Evolutionary conservation across 2,329 filamentous ascomycete species (phyloP), one percentile per base, ranked within the genome.

Genomic region (Ophiosphaerella herpotricha): DNA sequence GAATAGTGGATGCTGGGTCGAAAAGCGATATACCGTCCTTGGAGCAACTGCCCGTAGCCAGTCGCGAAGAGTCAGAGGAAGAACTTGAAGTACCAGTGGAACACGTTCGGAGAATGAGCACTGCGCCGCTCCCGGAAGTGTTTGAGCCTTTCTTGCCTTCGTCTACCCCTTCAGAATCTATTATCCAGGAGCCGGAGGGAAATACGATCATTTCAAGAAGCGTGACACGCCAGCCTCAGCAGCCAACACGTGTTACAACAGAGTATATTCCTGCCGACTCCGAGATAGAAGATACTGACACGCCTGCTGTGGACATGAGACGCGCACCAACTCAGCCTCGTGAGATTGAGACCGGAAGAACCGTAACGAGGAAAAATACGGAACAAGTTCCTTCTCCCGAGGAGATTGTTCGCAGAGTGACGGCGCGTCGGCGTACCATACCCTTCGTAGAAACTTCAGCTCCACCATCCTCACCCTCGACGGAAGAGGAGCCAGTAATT

Each of bases 381-480:
- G 35, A 34, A 12, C 14, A 23, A 12, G 2, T 43, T 26, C 14
- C 35, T 14, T 47, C 43, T 24, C 42, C 36, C 2, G 32, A 38
- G 21, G 23, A 23, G 23, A 32, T 48, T 21, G 29, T 48, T 21
- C 35, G 41, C 5, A 32, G 35, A 29, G 29, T 40, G 14, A 39
- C 49, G 1, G 52, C 49, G 21, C 39, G 39, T 7, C 43, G 35
- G 6, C 34, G 18, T 5, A 43, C 34, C 31, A 37, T 39, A 18
- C 37, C 44, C 8, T 5, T 39, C 7, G 31, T 43, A 38, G 38
- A 46, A 16, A 32, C 43, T 26, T 26, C 29, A 31, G 50, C 50
- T 13, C 42, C 46, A 34, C 50, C 50, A 1, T 53, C 46, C 18
- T 39, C 42, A 33, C 46, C 46, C 29, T 53, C 50, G 7, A 43